A percentile compares a stretch with the other conserved stretches of the same genome.
Evolutionary conservation across 1,284 basidiomycete species (phyloP).

Genomic region (Trichosporon ovoides): DNA sequence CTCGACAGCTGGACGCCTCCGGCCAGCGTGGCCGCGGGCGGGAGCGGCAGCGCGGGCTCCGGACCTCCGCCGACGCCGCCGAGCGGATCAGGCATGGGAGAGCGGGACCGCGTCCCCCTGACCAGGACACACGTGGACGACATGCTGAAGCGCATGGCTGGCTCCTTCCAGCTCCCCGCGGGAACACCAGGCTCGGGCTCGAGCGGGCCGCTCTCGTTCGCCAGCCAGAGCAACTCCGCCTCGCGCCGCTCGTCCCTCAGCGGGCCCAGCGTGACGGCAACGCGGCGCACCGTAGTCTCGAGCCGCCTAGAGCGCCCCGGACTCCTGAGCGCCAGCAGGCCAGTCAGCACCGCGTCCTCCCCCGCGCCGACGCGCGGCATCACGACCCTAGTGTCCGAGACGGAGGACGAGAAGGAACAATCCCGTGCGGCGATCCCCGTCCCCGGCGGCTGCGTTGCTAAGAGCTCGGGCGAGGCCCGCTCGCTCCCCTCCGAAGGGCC

Average conservation of each 20-base stretch:
- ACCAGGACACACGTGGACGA: conserved; percentile 44
- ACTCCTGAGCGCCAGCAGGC: neutral
- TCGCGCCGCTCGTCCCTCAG: neutral
- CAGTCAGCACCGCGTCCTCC: neutral
- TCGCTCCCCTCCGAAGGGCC: neutral
- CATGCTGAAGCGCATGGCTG: conserved; percentile 40
- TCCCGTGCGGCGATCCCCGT: neutral
- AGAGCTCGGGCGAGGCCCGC: conserved; percentile 14
- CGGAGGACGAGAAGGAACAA: neutral
- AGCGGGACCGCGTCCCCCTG: conserved; percentile 30
- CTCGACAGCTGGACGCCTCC: conserved; percentile 44
- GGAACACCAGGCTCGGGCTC: neutral
- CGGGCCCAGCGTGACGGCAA: neutral
- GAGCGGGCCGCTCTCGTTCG: neutral
- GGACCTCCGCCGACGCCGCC: neutral
- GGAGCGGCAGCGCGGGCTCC: neutral
- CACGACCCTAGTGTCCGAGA: neutral
- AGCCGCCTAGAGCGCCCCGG: neutral
- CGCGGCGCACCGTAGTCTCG: neutral
- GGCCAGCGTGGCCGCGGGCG: conserved; percentile 12
- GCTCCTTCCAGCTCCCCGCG: conserved; percentile 25
- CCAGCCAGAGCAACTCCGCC: neutral
- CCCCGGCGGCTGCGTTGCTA: conserved; percentile 24
- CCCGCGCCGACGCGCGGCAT: neutral
- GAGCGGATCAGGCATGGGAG: neutral